Evolutionary conservation across 441 rosid species (phyloP).

Genomic region (Gossypium schwendimanii): DNA sequence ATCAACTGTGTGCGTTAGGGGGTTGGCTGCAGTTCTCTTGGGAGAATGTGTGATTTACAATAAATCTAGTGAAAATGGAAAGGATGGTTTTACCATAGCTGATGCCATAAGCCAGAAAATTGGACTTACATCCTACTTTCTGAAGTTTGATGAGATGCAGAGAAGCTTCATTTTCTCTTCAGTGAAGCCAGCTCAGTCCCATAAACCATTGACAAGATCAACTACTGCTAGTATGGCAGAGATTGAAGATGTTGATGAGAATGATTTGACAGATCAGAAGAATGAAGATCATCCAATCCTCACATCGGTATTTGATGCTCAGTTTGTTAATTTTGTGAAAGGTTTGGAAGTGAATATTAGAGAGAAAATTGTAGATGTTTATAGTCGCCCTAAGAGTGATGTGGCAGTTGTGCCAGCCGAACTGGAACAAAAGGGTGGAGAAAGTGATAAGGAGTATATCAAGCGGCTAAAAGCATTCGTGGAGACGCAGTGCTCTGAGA

Average conservation of each 20-base stretch:
- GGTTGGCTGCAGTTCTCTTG: slow-evolving; percentile 76
- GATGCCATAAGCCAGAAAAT: slow-evolving; percentile 84
- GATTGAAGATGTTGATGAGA: slow-evolving; percentile 57
- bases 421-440: slow-evolving; percentile 57
- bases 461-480: slow-evolving; percentile 53
- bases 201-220: slow-evolving; percentile 67
- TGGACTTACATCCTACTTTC: slow-evolving; percentile 73
- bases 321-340: slow-evolving; percentile 44
- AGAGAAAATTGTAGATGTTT: slow-evolving; percentile 49
- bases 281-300: slow-evolving; percentile 71
- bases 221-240: slow-evolving; percentile 77
- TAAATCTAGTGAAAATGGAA: slow-evolving; percentile 65
- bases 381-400: slow-evolving; percentile 56
- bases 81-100: slow-evolving; percentile 66
- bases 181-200: slow-evolving; percentile 38
- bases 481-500: slow-evolving; percentile 66
- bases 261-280: slow-evolving; percentile 43
- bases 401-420: slow-evolving; percentile 70
- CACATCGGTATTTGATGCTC: slow-evolving; percentile 39
- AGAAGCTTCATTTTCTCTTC: slow-evolving; percentile 64
- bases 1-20: slow-evolving; percentile 57
- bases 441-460: slow-evolving; percentile 54
- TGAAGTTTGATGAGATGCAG: slow-evolving; percentile 85
- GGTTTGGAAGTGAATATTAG: slow-evolving; percentile 47
- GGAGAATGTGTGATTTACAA: slow-evolving; percentile 83